Evolutionary conservation across 2,329 filamentous ascomycete species (phyloP).

Genomic region (Aphanocladium album): DNA sequence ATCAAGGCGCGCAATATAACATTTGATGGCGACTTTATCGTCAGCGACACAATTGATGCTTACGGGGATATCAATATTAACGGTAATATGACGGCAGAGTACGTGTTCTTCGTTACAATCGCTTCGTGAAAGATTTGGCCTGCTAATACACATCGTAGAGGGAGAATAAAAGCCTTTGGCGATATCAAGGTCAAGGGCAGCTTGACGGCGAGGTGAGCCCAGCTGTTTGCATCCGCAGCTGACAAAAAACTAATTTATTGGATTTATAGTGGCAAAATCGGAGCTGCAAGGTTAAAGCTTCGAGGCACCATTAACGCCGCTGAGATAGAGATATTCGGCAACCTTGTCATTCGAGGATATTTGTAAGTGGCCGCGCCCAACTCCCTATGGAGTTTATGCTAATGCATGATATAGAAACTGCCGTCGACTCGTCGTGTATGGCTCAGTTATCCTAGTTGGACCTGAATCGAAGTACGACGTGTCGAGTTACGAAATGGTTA

Average conservation of each 20-base stretch:
- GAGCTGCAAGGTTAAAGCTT: conserved; percentile 41
- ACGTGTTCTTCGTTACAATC: conserved; percentile 9
- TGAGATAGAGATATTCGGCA: conserved; percentile 44
- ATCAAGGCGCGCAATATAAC: conserved; percentile 41
- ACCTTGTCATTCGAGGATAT: conserved; percentile 39
- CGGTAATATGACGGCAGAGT: conserved; percentile 40
- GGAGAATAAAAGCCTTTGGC: conserved; percentile 41
- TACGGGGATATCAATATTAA: conserved; percentile 39
- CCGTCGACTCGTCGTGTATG: conserved; percentile 39
- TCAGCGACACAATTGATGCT: conserved; percentile 42
- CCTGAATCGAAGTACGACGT: conserved; percentile 38
- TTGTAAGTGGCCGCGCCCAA: conserved; percentile 28
- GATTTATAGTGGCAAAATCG: conserved; percentile 37
- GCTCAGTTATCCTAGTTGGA: conserved; percentile 42
- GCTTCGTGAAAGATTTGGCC: neutral
- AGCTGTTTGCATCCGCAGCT: too few species aligned
- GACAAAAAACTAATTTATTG: neutral
- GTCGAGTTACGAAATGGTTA: conserved; percentile 37
- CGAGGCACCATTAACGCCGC: conserved; percentile 37
- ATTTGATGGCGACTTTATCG: conserved; percentile 39
- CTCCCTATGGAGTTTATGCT: neutral
- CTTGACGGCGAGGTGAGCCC: conserved; percentile 32
- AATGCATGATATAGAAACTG: conserved; percentile 29
- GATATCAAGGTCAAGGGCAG: conserved; percentile 39
- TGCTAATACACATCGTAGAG: conserved; percentile 23